A percentile compares a stretch with the other conserved stretches of the same genome.
Conservation (phyloP, 768 basidiomycete genomes). For the Suillus discolor region DNA sequence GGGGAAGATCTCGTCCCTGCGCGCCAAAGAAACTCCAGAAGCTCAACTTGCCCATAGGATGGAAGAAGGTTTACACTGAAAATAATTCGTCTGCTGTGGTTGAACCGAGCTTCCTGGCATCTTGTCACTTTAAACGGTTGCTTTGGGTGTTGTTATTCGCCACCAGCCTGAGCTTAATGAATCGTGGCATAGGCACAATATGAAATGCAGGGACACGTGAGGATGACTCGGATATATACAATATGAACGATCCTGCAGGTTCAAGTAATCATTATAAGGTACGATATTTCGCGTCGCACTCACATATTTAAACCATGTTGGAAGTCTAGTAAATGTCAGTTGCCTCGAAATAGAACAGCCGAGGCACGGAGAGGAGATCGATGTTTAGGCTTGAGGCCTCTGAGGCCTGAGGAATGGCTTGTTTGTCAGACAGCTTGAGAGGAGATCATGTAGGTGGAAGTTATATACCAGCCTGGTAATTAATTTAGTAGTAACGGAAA, state of each 20-base stretch:
- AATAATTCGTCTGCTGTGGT: not conserved
- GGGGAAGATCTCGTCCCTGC: slow-evolving; percentile 22
- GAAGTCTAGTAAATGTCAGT: not conserved
- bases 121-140: not conserved
- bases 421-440: no score
- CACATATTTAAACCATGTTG: not conserved
- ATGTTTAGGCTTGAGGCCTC: no score
- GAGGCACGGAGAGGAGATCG: not conserved
- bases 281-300: not conserved
- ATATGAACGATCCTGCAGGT: not conserved
- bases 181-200: not conserved
- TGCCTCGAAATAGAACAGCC: not conserved
- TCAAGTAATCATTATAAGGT: not conserved
- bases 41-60: not conserved
- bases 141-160: not conserved
- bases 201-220: not conserved
- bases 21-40: slow-evolving; percentile 27
- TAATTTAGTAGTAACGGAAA: no score
- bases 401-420: no score
- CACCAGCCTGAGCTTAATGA: not conserved
- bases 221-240: no score
- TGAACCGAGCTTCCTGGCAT: not conserved
- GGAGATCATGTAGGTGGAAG: no score
- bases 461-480: no score
- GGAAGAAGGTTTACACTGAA: not conserved